Conservation (phyloP, 345 rosid species). For the Salix arbutifolia region DNA sequence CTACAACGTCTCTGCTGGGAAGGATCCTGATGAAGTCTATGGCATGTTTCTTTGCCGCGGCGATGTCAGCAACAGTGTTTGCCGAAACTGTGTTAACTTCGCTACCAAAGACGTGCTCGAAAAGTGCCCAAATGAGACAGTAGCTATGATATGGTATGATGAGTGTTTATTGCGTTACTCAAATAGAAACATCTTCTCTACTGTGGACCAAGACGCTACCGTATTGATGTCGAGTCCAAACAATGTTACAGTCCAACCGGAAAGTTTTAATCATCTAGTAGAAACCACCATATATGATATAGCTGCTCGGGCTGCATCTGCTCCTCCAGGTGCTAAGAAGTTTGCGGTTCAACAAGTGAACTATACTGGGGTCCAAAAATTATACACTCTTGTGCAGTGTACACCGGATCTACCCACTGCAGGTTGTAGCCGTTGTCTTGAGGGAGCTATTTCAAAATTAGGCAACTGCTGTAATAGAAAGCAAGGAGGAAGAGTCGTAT, state of each 20-base stretch:
- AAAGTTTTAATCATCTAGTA: slow-evolving; percentile 12
- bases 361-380: slow-evolving; percentile 9
- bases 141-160: slow-evolving; percentile 36
- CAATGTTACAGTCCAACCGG: not conserved
- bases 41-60: slow-evolving; percentile 22
- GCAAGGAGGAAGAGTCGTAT: slow-evolving; percentile 33
- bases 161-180: slow-evolving; percentile 46
- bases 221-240: not conserved
- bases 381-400: slow-evolving; percentile 50
- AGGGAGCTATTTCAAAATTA: slow-evolving; percentile 5
- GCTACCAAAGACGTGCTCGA: slow-evolving; percentile 14
- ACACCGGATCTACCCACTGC: slow-evolving; percentile 37
- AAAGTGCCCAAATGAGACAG: slow-evolving; percentile 26
- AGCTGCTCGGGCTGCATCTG: slow-evolving; percentile 14
- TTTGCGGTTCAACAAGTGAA: slow-evolving; percentile 25
- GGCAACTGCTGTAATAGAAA: slow-evolving; percentile 25
- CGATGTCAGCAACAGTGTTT: slow-evolving; percentile 6
- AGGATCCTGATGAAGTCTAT: not conserved
- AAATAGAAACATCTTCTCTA: slow-evolving; percentile 31
- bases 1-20: not conserved
- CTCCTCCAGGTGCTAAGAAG: slow-evolving; percentile 21
- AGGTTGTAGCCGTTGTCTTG: slow-evolving; percentile 37
- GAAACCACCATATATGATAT: not conserved
- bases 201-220: not conserved
- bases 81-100: slow-evolving; percentile 29